Evolutionary conservation across 805 yeast species (phyloP).

Genomic region (Middelhovenomyces tepae): DNA sequence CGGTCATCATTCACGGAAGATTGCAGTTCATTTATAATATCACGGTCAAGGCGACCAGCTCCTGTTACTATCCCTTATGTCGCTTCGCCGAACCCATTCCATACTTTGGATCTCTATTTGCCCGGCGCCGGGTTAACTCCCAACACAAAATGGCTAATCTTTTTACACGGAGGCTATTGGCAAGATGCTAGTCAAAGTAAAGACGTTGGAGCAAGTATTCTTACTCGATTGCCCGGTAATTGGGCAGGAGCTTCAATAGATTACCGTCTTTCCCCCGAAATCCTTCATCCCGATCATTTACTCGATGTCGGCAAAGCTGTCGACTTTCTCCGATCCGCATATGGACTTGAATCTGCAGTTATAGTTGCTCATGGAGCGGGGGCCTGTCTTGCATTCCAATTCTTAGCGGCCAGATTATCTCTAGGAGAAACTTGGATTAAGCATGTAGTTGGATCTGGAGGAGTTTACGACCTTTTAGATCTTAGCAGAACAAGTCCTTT

Average conservation of each 20-base stretch:
- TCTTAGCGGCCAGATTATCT: constrained; percentile 8
- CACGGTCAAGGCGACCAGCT: constrained; percentile 9
- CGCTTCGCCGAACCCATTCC: constrained; percentile 12
- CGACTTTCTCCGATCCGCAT: constrained; percentile 15
- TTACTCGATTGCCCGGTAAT: constrained; percentile 17
- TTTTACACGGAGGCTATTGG: constrained; percentile 90
- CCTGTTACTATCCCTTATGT: constrained; percentile 10
- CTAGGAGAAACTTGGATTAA: constrained; percentile 11
- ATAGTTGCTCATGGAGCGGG: constrained; percentile 78
- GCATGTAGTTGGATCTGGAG: constrained; percentile 10
- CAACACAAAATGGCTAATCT: constrained; percentile 31
- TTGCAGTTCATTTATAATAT: constrained; percentile 8
- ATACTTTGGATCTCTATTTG: constrained; percentile 10
- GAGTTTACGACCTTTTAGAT: constrained; percentile 11
- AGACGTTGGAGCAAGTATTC: constrained; percentile 40
- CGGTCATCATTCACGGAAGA: too few species aligned
- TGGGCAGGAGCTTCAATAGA: constrained; percentile 37
- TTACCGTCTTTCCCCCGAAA: constrained; percentile 58
- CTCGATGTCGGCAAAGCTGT: constrained; percentile 46
- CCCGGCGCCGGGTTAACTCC: constrained; percentile 10
- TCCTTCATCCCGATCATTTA: constrained; percentile 54
- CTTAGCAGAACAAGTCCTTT: constrained; percentile 6
- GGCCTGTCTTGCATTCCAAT: constrained; percentile 54
- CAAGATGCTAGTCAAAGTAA: constrained; percentile 56
- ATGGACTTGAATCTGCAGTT: constrained; percentile 23